Conservation (phyloP, 805 yeast species). For the Saturnispora halmiae region DNA sequence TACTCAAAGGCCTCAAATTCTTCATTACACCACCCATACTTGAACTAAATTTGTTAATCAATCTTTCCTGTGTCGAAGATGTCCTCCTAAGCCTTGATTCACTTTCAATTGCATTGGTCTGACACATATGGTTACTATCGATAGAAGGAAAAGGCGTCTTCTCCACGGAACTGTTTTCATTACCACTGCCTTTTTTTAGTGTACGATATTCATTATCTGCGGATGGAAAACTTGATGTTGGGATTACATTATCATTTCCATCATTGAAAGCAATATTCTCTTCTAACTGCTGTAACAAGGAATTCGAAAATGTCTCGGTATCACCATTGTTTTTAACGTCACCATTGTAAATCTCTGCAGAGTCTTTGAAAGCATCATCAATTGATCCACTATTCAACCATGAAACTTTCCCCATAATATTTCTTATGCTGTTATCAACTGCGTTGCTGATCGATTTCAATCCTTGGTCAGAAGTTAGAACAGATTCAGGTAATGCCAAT, state of each 20-base stretch:
- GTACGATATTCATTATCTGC: slow-evolving; percentile 4
- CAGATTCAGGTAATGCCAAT: slow-evolving; percentile 13
- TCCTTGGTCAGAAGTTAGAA: slow-evolving; percentile 31
- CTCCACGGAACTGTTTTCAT: slow-evolving; percentile 4
- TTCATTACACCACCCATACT: slow-evolving; percentile 31
- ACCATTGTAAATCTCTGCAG: no score
- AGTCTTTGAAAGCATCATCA: slow-evolving; percentile 9
- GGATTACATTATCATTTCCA: slow-evolving; percentile 17
- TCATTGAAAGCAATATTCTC: slow-evolving; percentile 24
- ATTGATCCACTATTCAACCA: slow-evolving; percentile 20
- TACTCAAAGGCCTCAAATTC: slow-evolving; percentile 27
- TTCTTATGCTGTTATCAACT: slow-evolving; percentile 29
- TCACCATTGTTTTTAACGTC: not conserved
- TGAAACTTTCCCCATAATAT: slow-evolving; percentile 28
- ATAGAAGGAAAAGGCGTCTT: slow-evolving; percentile 8
- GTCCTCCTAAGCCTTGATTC: slow-evolving; percentile 9
- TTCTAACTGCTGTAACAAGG: slow-evolving; percentile 24
- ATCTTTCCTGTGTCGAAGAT: slow-evolving; percentile 20
- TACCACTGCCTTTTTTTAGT: not conserved
- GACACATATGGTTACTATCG: slow-evolving; percentile 9
- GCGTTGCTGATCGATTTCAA: slow-evolving; percentile 27
- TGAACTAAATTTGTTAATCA: slow-evolving; percentile 23
- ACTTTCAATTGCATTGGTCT: not conserved
- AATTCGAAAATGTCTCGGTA: slow-evolving; percentile 16
- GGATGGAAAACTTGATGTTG: slow-evolving; percentile 26